A percentile compares a stretch with the other conserved stretches of the same genome.
Conservation (phyloP, 2,329 filamentous ascomycete species). For the Talaromyces pinophilus region DNA sequence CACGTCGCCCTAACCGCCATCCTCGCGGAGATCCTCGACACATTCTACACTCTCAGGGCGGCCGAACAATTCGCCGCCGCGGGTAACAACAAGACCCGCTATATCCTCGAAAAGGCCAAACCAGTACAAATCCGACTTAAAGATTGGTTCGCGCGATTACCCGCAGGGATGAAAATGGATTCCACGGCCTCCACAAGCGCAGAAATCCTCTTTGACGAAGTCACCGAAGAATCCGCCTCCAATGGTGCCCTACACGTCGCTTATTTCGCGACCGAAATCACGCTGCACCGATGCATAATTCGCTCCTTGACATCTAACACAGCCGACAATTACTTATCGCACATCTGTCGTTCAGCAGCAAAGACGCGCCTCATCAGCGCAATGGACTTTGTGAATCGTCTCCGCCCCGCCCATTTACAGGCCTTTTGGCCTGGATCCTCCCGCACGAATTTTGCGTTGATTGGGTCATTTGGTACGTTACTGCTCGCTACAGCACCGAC, state of each 20-base stretch:
- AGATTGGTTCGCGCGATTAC: constrained; percentile 55
- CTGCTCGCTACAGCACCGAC: constrained; percentile 87
- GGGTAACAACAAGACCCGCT: constrained; percentile 49
- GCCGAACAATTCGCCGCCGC: constrained; percentile 47
- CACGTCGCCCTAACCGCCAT: constrained; percentile 57
- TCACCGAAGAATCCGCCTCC: constrained; percentile 44
- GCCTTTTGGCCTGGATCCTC: constrained; percentile 71
- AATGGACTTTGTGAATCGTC: constrained; percentile 95
- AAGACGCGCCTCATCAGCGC: constrained; percentile 92
- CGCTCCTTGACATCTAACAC: constrained; percentile 65
- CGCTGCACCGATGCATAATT: constrained; percentile 86
- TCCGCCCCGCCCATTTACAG: constrained; percentile 81
- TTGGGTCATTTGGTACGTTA: constrained; percentile 88
- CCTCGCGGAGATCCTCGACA: constrained; percentile 53
- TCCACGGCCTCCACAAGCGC: constrained; percentile 10
- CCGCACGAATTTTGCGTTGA: constrained; percentile 79
- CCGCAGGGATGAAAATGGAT: constrained; percentile 53
- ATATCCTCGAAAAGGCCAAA: constrained; percentile 56
- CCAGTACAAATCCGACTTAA: constrained; percentile 56
- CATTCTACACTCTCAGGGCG: constrained; percentile 54
- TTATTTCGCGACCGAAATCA: constrained; percentile 94
- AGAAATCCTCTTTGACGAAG: constrained; percentile 31
- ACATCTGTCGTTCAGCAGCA: constrained; percentile 90
- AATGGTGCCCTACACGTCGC: constrained; percentile 79
- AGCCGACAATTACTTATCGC: constrained; percentile 76